A percentile compares a stretch with the other conserved stretches of the same genome.
These are phyloP conservation scores for Aaosphaeria pasadenensis DNA, from an alignment of 2,329 filamentous ascomycete genomes.

Conservation along the genomic window DNA sequence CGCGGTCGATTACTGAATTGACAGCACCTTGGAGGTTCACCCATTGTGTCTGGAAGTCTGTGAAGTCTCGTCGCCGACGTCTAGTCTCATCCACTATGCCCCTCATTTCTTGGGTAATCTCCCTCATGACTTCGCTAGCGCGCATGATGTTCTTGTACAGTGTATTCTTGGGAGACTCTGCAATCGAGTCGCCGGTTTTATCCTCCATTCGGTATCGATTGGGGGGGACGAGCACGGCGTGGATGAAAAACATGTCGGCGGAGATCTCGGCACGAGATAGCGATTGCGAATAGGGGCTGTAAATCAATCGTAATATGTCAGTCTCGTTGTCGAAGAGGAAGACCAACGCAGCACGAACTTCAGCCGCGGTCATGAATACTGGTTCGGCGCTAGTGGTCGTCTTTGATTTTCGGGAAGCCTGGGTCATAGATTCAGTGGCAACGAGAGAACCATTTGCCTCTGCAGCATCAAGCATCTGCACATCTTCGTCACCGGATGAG, in stretches of 20 bases:
- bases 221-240: constrained; percentile 81
- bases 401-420: constrained; percentile 37
- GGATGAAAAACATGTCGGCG: constrained; percentile 92
- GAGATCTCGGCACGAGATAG: constrained; percentile 57
- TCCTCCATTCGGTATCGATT: constrained; percentile 90
- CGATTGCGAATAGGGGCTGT: constrained; percentile 68
- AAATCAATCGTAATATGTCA: constrained; percentile 80
- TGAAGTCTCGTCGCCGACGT: constrained; percentile 59
- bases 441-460: constrained; percentile 51
- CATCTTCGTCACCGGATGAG: constrained; percentile 43
- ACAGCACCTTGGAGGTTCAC: constrained; percentile 82
- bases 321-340: constrained; percentile 85
- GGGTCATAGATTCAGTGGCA: constrained; percentile 44
- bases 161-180: constrained; percentile 84
- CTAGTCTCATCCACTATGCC: constrained; percentile 40
- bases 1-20: constrained; percentile 88
- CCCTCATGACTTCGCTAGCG: constrained; percentile 68
- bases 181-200: constrained; percentile 74
- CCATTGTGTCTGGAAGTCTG: constrained; percentile 77
- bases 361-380: constrained; percentile 76
- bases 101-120: constrained; percentile 69
- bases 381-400: constrained; percentile 48
- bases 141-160: constrained; percentile 83
- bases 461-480: constrained; percentile 30
- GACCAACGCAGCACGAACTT: constrained; percentile 75